phyloP scores from a whole-genome alignment of 768 basidiomycete genomes.

The Phylloporus rhodoxanthus region DNA sequence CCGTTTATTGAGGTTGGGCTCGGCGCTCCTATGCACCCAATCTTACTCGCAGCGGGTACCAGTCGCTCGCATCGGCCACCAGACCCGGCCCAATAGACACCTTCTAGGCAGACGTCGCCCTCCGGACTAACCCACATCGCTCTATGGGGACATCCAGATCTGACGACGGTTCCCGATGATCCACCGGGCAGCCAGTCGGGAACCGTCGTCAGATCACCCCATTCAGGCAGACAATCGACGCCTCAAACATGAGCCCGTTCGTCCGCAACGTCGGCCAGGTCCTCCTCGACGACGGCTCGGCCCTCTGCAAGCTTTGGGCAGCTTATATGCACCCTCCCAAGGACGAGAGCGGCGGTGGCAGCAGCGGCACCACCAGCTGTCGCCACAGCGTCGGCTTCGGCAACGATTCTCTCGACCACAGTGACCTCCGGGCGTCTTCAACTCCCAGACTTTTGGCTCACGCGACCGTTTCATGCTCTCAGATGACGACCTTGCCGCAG shows the following conservation, averaged over 20 bases:
- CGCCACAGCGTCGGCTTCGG: conserved; percentile 79
- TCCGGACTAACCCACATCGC: conserved; percentile 43
- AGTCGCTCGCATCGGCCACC: conserved; percentile 59
- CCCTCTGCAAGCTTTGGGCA: conserved; percentile 70
- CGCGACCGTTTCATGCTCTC: conserved; percentile 62
- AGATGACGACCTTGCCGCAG: conserved; percentile 76
- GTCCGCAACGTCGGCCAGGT: conserved; percentile 80
- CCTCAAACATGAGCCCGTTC: conserved; percentile 81
- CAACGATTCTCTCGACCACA: conserved; percentile 38
- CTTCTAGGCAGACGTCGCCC: conserved; percentile 68
- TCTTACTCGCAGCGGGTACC: conserved; percentile 67
- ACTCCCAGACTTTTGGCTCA: conserved; percentile 34
- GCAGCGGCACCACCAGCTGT: conserved; percentile 77
- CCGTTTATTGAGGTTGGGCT: too few species aligned
- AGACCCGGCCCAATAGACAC: conserved; percentile 47
- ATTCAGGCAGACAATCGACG: conserved; percentile 42
- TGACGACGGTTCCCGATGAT: too few species aligned
- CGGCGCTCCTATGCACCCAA: conserved; percentile 58
- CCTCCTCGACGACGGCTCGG: conserved; percentile 64
- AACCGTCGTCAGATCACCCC: conserved; percentile 49
- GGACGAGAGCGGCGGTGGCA: conserved; percentile 56
- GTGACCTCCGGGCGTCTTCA: conserved; percentile 34
- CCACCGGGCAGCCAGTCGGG: conserved; percentile 59
- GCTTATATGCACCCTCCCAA: conserved; percentile 60
- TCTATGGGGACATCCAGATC: conserved; percentile 61